Base-by-base conservation (phyloP, 2,329 filamentous ascomycete species). In the Aspergillus brasiliensis region DNA sequence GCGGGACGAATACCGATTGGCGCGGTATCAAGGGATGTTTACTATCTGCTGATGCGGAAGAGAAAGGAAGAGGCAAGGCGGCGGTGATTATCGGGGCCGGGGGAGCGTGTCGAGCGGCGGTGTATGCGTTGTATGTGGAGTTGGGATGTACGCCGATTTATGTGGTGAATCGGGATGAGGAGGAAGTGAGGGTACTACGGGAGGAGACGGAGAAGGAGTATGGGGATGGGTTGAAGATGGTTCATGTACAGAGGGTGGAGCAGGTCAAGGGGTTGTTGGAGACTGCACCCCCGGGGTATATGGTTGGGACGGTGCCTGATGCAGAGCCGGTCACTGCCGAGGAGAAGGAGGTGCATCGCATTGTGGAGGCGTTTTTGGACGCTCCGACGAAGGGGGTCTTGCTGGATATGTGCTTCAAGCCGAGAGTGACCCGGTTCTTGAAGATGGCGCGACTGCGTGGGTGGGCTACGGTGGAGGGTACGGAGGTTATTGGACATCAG, bases 1-100 rank as follows among this genome's bases (percentile, higher is more conserved):
- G 67, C 7, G 79, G 77, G 2, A 76, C 75, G 6, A 81, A 81
- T 60, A 81, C 78, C 1, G 78, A 81, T 60, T 80, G 78, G 78
- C 62, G 72, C 1, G 78, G 79, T 2, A 74, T 81, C 55, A 71
- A 71, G 40, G 73, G 70, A 4, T 79, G 74, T 57, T 62, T 80
- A 11, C 62, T 49, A 13, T 34, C 31, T 2, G 11, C 31, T 59
- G 63, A 28, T 57, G 47, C 40, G 62, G 19, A 54, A 44, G 25
- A 47, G 19, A n/a, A 42, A 25, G 25, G 67, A 5, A 56, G 62
- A 15, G 55, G 65, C 15, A 70, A 62, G 6, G 61, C 70, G 3
- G 75, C 72, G 1, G 54, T 81, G 34, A 72, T 81, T 8, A 69
- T 80, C 15, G 78, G 77, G 0, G 78, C 78, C 0, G 78, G 79